These are phyloP conservation scores for Penicillium bovifimosum DNA, from an alignment of 495 filamentous ascomycete species.

Conservation along the genomic window DNA sequence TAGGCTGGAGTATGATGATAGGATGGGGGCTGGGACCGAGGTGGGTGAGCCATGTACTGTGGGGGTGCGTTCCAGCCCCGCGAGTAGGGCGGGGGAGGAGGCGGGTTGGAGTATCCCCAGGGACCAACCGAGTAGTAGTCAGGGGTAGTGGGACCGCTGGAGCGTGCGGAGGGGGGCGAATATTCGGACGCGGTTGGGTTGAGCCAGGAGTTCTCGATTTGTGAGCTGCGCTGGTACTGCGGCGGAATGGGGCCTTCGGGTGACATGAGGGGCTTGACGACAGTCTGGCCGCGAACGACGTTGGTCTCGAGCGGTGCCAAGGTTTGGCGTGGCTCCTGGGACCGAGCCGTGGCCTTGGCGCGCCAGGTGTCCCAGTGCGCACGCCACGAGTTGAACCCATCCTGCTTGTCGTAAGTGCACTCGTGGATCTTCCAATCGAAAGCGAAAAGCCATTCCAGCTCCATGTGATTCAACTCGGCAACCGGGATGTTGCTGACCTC, in stretches of 20 bases:
- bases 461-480: conserved; percentile 78
- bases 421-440: conserved; percentile 87
- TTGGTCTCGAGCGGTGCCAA: conserved; percentile 70
- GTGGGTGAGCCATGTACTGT: conserved; percentile 44
- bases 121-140: conserved; percentile 52
- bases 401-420: conserved; percentile 70
- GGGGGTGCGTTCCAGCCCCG: conserved; percentile 39
- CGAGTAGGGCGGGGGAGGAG: conserved; percentile 42
- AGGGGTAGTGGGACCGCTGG: conserved; percentile 60
- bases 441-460: conserved; percentile 83
- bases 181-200: conserved; percentile 51
- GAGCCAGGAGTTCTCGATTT: conserved; percentile 50
- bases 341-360: conserved; percentile 52
- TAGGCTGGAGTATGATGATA: conserved; percentile 50
- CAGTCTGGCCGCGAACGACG: conserved; percentile 40
- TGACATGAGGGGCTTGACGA: conserved; percentile 45
- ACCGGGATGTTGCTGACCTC: conserved; percentile 94
- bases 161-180: conserved; percentile 63
- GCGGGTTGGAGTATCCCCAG: conserved; percentile 52
- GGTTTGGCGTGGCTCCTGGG: conserved; percentile 49
- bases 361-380: conserved; percentile 80
- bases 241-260: conserved; percentile 46
- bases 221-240: conserved; percentile 46
- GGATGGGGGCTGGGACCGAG: conserved; percentile 45
- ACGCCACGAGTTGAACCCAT: conserved; percentile 77